Percentiles rank a stretch among this genome's conserved stretches.
Evolutionary conservation across 192 early-diverging fungal species (phyloP).

Genomic region (Cetraspora pellucida): DNA sequence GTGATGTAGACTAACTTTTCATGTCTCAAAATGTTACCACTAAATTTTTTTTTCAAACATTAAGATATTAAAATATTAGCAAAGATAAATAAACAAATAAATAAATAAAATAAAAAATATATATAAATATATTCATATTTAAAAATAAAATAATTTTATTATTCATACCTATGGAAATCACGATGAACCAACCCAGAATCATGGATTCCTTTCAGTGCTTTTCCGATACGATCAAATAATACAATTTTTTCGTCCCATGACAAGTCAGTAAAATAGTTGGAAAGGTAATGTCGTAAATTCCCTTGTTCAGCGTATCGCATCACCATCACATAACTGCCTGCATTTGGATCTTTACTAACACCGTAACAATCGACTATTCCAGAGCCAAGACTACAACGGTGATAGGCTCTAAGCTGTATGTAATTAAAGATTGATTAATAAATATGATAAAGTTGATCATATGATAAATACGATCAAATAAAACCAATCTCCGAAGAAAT

Average conservation of each 20-base stretch:
- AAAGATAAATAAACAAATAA: neutral
- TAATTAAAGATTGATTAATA: neutral
- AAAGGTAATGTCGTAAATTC: constrained; percentile 10
- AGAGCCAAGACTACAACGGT: constrained; percentile 27
- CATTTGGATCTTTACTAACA: constrained; percentile 24
- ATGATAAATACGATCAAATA: no score
- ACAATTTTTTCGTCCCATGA: constrained; percentile 28
- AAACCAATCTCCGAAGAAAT: no score
- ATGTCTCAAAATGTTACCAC: constrained; percentile 27
- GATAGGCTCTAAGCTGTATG: constrained; percentile 13
- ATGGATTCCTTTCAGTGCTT: constrained; percentile 26
- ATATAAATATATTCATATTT: neutral
- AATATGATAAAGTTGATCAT: no score
- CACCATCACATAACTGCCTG: constrained; percentile 22
- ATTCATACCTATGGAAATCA: constrained; percentile 30
- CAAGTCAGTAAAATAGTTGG: constrained; percentile 23
- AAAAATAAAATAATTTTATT: neutral
- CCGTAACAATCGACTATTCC: constrained; percentile 33
- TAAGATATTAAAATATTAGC: neutral
- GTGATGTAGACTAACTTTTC: constrained; percentile 31
- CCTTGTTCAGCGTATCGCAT: constrained; percentile 33
- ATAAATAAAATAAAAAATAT: neutral
- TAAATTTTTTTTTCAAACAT: neutral
- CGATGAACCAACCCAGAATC: constrained; percentile 24
- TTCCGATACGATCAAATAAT: constrained; percentile 20